Percentiles rank a stretch among this genome's conserved stretches.
Conservation (phyloP, 2,329 filamentous ascomycete species). For the Dactylonectria estremocensis region DNA sequence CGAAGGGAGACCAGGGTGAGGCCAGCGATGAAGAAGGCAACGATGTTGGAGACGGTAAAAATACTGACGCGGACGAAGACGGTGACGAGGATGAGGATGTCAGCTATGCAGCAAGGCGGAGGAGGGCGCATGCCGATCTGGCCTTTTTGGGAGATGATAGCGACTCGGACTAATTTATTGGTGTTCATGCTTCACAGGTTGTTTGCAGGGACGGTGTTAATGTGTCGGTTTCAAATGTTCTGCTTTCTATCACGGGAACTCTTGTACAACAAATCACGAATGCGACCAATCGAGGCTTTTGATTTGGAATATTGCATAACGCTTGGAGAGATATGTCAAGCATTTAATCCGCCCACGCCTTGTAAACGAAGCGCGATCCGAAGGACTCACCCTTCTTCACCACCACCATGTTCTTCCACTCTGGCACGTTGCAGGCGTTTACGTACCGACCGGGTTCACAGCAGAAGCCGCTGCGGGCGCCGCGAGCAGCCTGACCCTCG, state of each 20-base stretch:
- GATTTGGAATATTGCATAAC: slow-evolving; percentile 7
- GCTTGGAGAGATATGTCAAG: neutral
- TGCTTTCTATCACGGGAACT: neutral
- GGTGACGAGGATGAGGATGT: slow-evolving; percentile 50
- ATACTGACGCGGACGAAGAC: slow-evolving; percentile 46
- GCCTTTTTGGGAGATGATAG: slow-evolving; percentile 80
- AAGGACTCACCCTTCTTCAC: slow-evolving; percentile 89
- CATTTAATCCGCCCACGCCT: slow-evolving; percentile 80
- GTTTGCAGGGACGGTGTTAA: slow-evolving; percentile 16
- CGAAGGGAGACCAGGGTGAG: slow-evolving; percentile 52
- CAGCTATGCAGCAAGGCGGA: slow-evolving; percentile 61
- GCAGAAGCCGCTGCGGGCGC: slow-evolving; percentile 84
- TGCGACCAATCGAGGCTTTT: neutral
- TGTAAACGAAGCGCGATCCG: slow-evolving; percentile 86
- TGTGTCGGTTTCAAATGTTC: neutral
- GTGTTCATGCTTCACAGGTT: slow-evolving; percentile 2
- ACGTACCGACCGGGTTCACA: slow-evolving; percentile 94
- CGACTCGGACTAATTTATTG: slow-evolving; percentile 68
- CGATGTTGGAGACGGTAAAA: slow-evolving; percentile 14
- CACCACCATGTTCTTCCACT: slow-evolving; percentile 84
- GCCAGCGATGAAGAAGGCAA: slow-evolving; percentile 37
- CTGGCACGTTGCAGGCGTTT: slow-evolving; percentile 86
- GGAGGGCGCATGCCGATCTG: slow-evolving; percentile 66
- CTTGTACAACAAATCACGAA: slow-evolving; percentile 20
- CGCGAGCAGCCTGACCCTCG: slow-evolving; percentile 74